phyloP scores from a whole-genome alignment of 148 eudicot genomes.

The Tetragonia tetragonoides region DNA sequence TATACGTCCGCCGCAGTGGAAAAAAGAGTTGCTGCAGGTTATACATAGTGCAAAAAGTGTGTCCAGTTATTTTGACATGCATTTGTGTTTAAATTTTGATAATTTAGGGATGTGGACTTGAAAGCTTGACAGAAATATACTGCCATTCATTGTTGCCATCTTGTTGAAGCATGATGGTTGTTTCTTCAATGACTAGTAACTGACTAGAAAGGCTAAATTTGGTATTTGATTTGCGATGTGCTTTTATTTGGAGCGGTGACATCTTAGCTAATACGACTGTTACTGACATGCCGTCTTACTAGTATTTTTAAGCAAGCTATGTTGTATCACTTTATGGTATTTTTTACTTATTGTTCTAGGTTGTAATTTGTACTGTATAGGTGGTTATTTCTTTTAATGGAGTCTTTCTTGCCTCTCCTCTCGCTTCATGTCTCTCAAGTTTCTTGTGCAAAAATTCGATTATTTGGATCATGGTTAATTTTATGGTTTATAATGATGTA shows the following conservation, averaged over 20 bases:
- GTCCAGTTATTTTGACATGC: not conserved
- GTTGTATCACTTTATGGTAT: not conserved
- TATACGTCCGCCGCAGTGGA: not conserved
- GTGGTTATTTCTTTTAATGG: not conserved
- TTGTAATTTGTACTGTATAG: not conserved
- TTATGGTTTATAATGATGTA: slow-evolving; percentile 2
- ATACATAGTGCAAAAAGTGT: not conserved
- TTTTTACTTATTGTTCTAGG: not conserved
- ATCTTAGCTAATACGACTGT: not conserved
- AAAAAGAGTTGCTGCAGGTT: not conserved
- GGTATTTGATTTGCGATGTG: not conserved
- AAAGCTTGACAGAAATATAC: not conserved
- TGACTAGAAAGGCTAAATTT: not conserved
- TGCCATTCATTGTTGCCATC: not conserved
- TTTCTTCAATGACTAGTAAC: not conserved
- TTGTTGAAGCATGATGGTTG: not conserved
- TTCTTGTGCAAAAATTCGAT: not conserved
- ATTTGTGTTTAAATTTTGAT: not conserved
- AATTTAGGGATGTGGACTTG: not conserved
- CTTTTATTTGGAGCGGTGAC: not conserved
- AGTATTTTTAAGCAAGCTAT: not conserved
- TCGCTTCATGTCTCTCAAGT: not conserved
- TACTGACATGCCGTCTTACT: not conserved
- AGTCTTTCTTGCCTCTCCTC: slow-evolving; percentile 1
- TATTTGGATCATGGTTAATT: not conserved